Base-by-base conservation (phyloP, 805 yeast genomes). In the Candida fluviatilis region DNA sequence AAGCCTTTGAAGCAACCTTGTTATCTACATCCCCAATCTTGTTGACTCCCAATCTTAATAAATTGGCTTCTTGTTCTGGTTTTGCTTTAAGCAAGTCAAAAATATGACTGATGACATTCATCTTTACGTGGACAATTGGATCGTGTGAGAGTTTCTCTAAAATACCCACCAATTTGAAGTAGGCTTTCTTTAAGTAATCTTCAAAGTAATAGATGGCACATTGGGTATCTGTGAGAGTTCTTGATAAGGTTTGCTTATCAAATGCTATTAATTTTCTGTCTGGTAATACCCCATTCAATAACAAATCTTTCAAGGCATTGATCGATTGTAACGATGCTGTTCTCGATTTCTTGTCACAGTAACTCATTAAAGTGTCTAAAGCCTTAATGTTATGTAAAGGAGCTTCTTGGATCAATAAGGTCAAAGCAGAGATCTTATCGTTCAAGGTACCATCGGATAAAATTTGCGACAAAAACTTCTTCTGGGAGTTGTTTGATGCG, bases 21-120 rank as follows among this genome's bases (percentile, higher is more conserved):
- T 86, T 84, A 46, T 91, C 96, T 31, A 76, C 75, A 57, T 93
- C 99, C 64, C 99, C 99, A 26, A 93, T 71, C 58, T 93, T 93
- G 60, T 93, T 93, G 33, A 89, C 93, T 37, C 95, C 96, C 38
- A 93, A 71, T 50, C 89, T 76, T 51, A 93, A 71, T 48, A 93
- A 68, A 59, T 93, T 93, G 37, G 82, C 95, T 61, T 93, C 99
- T 69, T 93, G 99, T 66, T 93, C 99, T 3, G 99, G 98, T 60
- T 90, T 91, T 4, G 83, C 71, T 46, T 80, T 80, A 42, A 93
- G 66, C 31, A 93, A 69, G 40, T 85, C 95, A 49, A 89, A 85
- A 23, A 90, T 75, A 54, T 86, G 89, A 29, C 77, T 68, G 24
- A 89, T 76, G 19, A 84, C 79, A 45, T 79, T 85, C 70, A 82